Evolutionary conservation across 164 flowering plant species (phyloP).

Genomic region (Liriodendron chinense): DNA sequence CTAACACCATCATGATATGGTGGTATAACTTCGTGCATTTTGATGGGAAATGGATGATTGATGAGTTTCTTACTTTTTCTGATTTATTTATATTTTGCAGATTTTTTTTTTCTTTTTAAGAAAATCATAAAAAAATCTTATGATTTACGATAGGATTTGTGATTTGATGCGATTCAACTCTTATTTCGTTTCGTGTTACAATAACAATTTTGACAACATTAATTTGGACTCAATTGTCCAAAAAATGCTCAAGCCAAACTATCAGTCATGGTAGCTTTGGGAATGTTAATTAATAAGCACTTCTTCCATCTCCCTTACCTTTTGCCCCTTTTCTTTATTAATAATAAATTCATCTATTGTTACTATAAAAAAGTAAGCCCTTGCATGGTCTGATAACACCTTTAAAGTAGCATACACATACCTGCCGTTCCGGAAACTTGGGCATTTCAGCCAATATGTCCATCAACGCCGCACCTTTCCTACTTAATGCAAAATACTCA

Average conservation of each 20-base stretch:
- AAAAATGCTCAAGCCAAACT: background rate
- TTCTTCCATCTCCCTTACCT: background rate
- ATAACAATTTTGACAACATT: too few relatives aligned
- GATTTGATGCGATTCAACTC: too few relatives aligned
- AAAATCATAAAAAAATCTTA: too few relatives aligned
- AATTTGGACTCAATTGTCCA: too few relatives aligned
- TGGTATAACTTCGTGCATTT: too few relatives aligned
- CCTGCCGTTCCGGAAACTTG: slow-evolving; percentile 98
- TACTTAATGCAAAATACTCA: slow-evolving; percentile 82
- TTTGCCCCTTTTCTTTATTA: background rate
- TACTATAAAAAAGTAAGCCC: background rate
- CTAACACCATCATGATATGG: too few relatives aligned
- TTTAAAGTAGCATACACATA: slow-evolving; percentile 15
- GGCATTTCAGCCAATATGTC: slow-evolving; percentile 99
- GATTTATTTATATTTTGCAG: too few relatives aligned
- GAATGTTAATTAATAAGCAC: background rate
- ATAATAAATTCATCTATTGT: slow-evolving; percentile 1
- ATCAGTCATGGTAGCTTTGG: background rate
- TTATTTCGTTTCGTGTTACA: too few relatives aligned
- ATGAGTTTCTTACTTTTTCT: too few relatives aligned
- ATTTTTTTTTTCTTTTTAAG: too few relatives aligned
- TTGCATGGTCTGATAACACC: background rate
- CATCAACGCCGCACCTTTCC: slow-evolving; percentile 80
- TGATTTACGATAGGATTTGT: too few relatives aligned
- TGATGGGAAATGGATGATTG: too few relatives aligned